Conservation (phyloP, 768 basidiomycete genomes). For the Lentinus brumalis region DNA sequence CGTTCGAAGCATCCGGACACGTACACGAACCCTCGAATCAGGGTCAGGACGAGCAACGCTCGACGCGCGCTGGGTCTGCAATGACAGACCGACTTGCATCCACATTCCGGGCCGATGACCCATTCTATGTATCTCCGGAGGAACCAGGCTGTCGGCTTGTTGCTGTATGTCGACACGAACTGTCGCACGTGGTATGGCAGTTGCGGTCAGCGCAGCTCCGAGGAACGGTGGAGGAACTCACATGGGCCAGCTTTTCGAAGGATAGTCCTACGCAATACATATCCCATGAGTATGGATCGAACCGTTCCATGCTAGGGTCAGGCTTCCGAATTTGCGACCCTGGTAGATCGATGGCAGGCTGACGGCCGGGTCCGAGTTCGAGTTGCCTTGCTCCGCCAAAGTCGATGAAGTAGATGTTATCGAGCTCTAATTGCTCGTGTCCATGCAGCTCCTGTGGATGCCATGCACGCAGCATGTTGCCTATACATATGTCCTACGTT, state of each 20-base stretch:
- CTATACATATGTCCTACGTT: too few species aligned
- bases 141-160: background rate
- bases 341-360: background rate
- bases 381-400: slow-evolving; percentile 7
- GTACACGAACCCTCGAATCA: background rate
- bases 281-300: slow-evolving; percentile 14
- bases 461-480: too few species aligned
- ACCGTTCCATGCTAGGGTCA: background rate
- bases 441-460: too few species aligned
- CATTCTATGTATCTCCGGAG: background rate
- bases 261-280: slow-evolving; percentile 2
- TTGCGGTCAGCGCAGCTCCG: background rate
- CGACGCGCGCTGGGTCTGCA: background rate
- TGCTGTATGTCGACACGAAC: background rate
- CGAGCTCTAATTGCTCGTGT: too few species aligned
- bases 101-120: background rate
- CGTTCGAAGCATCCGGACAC: too few species aligned
- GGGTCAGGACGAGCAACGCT: background rate
- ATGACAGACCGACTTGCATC: background rate
- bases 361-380: background rate
- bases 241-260: background rate
- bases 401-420: slow-evolving; percentile 5
- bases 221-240: background rate
- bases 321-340: background rate
- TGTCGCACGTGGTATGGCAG: background rate